phyloP scores from a whole-genome alignment of 306 rosid species.

The Lathyrus oleraceus region DNA sequence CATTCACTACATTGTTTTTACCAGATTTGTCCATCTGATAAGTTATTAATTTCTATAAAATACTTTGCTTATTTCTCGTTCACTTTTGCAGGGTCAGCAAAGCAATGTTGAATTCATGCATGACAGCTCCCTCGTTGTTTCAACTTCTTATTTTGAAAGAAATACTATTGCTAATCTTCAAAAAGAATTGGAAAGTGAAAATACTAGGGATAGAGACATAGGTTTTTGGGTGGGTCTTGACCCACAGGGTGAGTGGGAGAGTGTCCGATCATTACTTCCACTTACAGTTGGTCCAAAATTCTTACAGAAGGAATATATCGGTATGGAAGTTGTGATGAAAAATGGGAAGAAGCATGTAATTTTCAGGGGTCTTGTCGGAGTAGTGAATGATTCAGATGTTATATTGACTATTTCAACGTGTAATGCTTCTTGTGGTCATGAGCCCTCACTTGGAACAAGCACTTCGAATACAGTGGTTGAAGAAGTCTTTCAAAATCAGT shows the following conservation, averaged over 20 bases:
- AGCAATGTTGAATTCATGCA: conserved; percentile 51
- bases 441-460: conserved; percentile 41
- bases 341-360: conserved; percentile 92
- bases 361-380: conserved; percentile 83
- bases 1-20: conserved; percentile 23
- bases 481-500: conserved; percentile 77
- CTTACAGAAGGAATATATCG: conserved; percentile 65
- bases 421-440: conserved; percentile 50
- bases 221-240: conserved; percentile 86
- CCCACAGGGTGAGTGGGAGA: conserved; percentile 67
- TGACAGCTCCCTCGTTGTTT: conserved; percentile 61
- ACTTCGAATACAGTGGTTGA: conserved; percentile 42
- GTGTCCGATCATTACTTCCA: conserved; percentile 86
- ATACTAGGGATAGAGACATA: conserved; percentile 55
- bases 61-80: conserved; percentile 27
- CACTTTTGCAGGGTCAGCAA: conserved; percentile 50
- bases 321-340: conserved; percentile 85
- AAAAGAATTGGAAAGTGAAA: conserved; percentile 53
- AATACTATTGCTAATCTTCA: conserved; percentile 63
- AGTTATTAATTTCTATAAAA: conserved; percentile 2
- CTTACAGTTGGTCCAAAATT: conserved; percentile 74
- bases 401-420: conserved; percentile 58
- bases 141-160: conserved; percentile 87
- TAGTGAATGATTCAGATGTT: conserved; percentile 82
- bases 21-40: conserved; percentile 4